Conservation (phyloP, 2,329 filamentous ascomycete genomes). For the Phialocephala subalpina region DNA sequence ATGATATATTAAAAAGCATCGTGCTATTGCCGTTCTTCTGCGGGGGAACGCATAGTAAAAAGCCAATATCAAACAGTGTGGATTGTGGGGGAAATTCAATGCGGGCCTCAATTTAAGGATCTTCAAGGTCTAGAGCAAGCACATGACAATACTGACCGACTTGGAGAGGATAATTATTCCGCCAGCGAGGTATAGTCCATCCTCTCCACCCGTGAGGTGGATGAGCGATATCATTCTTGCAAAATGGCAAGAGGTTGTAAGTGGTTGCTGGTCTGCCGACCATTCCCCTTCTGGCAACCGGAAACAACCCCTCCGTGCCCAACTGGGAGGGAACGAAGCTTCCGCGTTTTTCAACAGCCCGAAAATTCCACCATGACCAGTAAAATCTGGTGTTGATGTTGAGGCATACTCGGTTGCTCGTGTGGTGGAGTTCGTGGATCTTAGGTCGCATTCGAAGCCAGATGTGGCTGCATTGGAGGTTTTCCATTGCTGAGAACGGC, state of each 20-base stretch:
- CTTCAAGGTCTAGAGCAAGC: neutral
- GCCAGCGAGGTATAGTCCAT: neutral
- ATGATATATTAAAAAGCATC: neutral
- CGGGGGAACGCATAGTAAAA: neutral
- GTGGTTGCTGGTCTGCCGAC: conserved; percentile 1
- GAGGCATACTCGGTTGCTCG: neutral
- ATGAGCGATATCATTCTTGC: conserved; percentile 9
- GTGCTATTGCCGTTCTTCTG: neutral
- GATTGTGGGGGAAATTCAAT: neutral
- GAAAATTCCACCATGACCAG: neutral
- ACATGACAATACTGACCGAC: neutral
- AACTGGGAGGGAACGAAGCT: conserved; percentile 3
- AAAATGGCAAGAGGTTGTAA: conserved; percentile 10
- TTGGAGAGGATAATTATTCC: conserved; percentile 1
- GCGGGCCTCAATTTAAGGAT: neutral
- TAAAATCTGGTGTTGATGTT: conserved; percentile 1
- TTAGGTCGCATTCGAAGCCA: conserved; percentile 3
- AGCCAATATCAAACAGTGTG: neutral
- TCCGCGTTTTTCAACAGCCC: conserved; percentile 1
- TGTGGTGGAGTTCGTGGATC: neutral
- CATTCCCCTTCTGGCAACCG: neutral
- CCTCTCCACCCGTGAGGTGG: conserved; percentile 1
- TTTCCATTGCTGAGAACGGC: conserved; percentile 4
- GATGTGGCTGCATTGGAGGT: conserved; percentile 17
- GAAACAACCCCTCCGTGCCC: neutral